phyloP scores from a whole-genome alignment of 768 basidiomycete species.

The Collybia mongolica region DNA sequence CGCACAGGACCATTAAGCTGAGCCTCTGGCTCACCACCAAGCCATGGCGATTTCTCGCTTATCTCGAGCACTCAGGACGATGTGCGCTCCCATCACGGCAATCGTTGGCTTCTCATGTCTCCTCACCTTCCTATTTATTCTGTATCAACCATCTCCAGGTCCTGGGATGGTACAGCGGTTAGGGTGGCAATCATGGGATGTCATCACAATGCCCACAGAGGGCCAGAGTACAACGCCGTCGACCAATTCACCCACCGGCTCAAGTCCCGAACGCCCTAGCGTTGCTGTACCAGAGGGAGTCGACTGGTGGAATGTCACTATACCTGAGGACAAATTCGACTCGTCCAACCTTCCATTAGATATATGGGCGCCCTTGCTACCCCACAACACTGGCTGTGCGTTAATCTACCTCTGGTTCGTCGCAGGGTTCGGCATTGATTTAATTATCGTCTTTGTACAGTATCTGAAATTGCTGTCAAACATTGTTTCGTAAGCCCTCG shows the following conservation, averaged over 20 bases:
- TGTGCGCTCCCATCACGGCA: slow-evolving; percentile 58
- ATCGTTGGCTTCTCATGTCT: slow-evolving; percentile 68
- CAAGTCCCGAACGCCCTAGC: background rate
- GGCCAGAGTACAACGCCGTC: slow-evolving; percentile 11
- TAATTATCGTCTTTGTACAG: slow-evolving; percentile 31
- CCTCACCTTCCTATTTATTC: slow-evolving; percentile 74
- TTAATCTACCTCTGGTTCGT: slow-evolving; percentile 11
- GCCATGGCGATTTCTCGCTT: slow-evolving; percentile 40
- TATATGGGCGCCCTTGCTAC: slow-evolving; percentile 73
- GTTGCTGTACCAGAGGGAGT: slow-evolving; percentile 29
- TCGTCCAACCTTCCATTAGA: slow-evolving; percentile 76
- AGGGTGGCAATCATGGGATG: slow-evolving; percentile 90
- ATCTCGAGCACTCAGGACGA: slow-evolving; percentile 50
- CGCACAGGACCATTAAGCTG: background rate
- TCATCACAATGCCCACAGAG: slow-evolving; percentile 36
- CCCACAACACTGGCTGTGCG: slow-evolving; percentile 76
- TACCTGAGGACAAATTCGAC: slow-evolving; percentile 41
- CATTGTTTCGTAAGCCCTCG: slow-evolving; percentile 66
- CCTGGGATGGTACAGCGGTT: slow-evolving; percentile 70
- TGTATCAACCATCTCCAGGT: slow-evolving; percentile 76
- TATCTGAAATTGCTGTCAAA: slow-evolving; percentile 77
- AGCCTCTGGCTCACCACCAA: slow-evolving; percentile 18
- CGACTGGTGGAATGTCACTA: slow-evolving; percentile 72
- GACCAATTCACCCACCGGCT: slow-evolving; percentile 12
- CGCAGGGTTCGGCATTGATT: background rate